Evolutionary conservation across 2,329 filamentous ascomycete genomes (phyloP).

Genomic region (Phaeoacremonium minimum): DNA sequence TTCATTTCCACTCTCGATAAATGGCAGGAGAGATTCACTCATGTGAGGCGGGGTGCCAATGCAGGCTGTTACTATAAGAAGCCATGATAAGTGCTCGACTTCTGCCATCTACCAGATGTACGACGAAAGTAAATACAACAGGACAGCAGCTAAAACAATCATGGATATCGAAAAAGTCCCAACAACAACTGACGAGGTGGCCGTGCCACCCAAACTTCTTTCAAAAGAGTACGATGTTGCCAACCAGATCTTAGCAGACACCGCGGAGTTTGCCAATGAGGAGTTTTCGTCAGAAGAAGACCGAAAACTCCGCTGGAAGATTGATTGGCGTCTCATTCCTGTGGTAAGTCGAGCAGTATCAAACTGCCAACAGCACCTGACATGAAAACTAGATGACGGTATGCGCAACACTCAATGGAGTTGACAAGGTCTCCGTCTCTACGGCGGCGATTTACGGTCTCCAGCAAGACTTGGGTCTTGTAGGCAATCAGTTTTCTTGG

Average conservation of each 20-base stretch:
- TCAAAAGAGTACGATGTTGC: not conserved
- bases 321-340: not conserved
- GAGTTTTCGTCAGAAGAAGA: not conserved
- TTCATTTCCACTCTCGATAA: too few relatives aligned
- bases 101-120: too few relatives aligned
- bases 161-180: not conserved
- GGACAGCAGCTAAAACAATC: not conserved
- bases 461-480: constrained; percentile 56
- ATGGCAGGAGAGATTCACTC: too few relatives aligned
- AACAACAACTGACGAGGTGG: not conserved
- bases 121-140: too few relatives aligned
- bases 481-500: constrained; percentile 58
- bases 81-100: too few relatives aligned
- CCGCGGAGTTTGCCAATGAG: not conserved
- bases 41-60: too few relatives aligned
- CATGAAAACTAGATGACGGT: not conserved
- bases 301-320: not conserved
- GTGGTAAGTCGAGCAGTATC: not conserved
- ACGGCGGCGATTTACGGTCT: constrained; percentile 47
- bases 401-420: not conserved
- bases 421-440: not conserved
- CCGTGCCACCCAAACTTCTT: not conserved
- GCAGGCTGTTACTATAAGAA: too few relatives aligned
- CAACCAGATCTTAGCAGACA: not conserved
- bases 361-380: not conserved